Evolutionary conservation across 192 early-diverging fungal genomes (phyloP).

Genomic region (Irineochytrium annulatum): DNA sequence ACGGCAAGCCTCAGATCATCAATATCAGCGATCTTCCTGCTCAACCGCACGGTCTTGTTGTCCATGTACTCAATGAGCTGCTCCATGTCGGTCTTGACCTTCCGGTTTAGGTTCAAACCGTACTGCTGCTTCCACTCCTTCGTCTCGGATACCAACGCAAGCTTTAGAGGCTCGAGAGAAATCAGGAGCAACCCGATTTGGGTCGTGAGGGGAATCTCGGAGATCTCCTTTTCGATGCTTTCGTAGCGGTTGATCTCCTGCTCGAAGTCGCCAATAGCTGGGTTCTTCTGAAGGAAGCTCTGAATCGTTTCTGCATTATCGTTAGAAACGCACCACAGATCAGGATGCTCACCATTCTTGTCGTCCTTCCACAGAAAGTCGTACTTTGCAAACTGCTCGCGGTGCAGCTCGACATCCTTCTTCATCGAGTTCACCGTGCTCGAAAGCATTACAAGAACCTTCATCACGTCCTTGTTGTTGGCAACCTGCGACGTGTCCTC

Average conservation of each 20-base stretch:
- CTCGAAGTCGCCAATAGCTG: conserved; percentile 61
- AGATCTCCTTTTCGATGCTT: conserved; percentile 54
- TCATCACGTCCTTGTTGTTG: conserved; percentile 63
- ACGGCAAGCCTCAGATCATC: conserved; percentile 61
- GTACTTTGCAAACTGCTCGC: conserved; percentile 61
- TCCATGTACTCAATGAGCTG: conserved; percentile 66
- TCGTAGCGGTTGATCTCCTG: conserved; percentile 62
- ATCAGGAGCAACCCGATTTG: conserved; percentile 59
- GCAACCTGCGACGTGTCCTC: conserved; percentile 63
- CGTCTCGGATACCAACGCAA: conserved; percentile 58
- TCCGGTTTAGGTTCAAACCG: conserved; percentile 58
- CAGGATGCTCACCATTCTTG: too few species aligned
- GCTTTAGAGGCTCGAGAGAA: conserved; percentile 58
- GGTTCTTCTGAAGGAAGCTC: conserved; percentile 49
- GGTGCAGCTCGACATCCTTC: conserved; percentile 57
- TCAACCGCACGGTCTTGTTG: conserved; percentile 51
- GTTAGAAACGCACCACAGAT: too few species aligned
- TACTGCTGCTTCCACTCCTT: conserved; percentile 70
- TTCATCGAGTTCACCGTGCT: conserved; percentile 61
- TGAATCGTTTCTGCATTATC: conserved; percentile 64
- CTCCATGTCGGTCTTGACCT: conserved; percentile 66
- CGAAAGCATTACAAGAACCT: conserved; percentile 49
- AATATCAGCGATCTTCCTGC: conserved; percentile 60
- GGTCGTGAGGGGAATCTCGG: conserved; percentile 51
- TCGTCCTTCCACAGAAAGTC: conserved; percentile 68